Conservation (phyloP, 768 basidiomycete genomes). For the Tulasnella sp. region DNA sequence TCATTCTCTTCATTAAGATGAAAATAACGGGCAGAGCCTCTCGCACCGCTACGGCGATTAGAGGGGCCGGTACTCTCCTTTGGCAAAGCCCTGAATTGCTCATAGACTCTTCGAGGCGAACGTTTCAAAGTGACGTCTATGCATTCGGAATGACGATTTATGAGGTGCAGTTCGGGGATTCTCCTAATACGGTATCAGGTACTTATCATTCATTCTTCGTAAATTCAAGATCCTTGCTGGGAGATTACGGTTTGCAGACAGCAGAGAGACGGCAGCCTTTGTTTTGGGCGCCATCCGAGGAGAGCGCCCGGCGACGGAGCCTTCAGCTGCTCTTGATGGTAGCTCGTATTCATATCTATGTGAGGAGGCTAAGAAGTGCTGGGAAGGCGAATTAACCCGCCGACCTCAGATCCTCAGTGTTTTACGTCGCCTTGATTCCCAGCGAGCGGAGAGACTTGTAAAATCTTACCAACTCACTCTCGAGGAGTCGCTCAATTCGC, state of each 20-base stretch:
- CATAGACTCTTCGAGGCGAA: background rate
- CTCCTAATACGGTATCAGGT: background rate
- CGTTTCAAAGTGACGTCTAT: background rate
- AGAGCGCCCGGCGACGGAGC: background rate
- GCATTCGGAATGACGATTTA: background rate
- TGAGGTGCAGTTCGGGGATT: background rate
- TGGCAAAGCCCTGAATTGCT: constrained; percentile 3
- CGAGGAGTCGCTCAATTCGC: background rate
- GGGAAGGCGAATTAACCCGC: background rate
- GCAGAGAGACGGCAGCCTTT: background rate
- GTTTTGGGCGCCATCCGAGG: background rate
- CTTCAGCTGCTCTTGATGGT: background rate
- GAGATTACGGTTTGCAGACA: background rate
- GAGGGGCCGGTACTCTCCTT: background rate
- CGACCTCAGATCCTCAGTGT: background rate
- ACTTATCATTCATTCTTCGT: background rate
- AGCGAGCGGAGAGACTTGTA: background rate
- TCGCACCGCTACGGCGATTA: background rate
- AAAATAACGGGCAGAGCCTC: too few species aligned
- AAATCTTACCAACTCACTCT: background rate
- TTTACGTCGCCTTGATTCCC: background rate
- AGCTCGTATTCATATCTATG: background rate
- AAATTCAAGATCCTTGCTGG: background rate
- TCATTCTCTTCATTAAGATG: too few species aligned
- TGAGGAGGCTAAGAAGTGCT: background rate